A percentile compares a stretch with the other conserved stretches of the same genome.
phyloP scores from a whole-genome alignment of 257 asterid species.

The Ilex asprella region DNA sequence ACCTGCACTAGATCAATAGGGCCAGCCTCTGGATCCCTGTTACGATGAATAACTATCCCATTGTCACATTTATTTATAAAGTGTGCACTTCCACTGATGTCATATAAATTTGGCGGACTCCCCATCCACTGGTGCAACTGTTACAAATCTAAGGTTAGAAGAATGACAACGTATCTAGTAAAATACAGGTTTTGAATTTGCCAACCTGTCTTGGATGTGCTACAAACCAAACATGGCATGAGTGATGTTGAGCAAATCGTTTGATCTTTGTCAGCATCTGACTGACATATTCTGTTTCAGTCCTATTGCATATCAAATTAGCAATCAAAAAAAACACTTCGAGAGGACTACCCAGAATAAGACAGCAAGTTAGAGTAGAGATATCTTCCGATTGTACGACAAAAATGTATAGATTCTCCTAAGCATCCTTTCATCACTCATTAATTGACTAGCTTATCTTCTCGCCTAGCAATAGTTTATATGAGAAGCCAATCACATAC shows the following conservation, averaged over 20 bases:
- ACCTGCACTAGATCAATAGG: slow-evolving; percentile 88
- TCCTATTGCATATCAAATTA: slow-evolving; percentile 42
- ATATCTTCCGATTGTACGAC: too few relatives aligned
- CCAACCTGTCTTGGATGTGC: slow-evolving; percentile 98
- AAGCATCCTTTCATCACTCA: too few relatives aligned
- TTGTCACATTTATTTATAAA: slow-evolving; percentile 96
- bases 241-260: slow-evolving; percentile 94
- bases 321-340: not conserved
- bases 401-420: too few relatives aligned
- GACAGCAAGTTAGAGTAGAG: not conserved
- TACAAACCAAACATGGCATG: slow-evolving; percentile 97
- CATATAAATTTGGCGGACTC: slow-evolving; percentile 79
- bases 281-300: slow-evolving; percentile 96
- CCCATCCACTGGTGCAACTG: slow-evolving; percentile 90
- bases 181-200: not conserved
- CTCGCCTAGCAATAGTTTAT: too few relatives aligned
- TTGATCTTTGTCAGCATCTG: slow-evolving; percentile 91
- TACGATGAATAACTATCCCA: slow-evolving; percentile 90
- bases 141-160: slow-evolving; percentile 16
- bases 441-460: too few relatives aligned
- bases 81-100: slow-evolving; percentile 98
- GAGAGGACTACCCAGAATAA: not conserved
- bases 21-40: slow-evolving; percentile 79
- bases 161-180: not conserved
- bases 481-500: too few relatives aligned